Conservation (phyloP, 495 filamentous ascomycete species). For the Neurospora pannonica region DNA sequence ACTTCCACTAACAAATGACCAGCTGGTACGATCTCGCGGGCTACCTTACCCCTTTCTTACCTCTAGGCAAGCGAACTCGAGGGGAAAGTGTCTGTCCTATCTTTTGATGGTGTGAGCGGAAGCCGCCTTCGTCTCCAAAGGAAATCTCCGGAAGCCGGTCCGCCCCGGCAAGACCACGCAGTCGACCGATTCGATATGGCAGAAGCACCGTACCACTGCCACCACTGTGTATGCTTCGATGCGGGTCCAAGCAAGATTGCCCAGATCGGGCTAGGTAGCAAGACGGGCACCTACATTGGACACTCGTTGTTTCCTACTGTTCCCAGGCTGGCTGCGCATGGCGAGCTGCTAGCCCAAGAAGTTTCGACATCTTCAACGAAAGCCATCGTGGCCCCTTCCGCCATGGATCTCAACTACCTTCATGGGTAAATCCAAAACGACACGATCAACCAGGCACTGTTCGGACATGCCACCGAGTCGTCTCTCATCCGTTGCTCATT, state of each 20-base stretch:
- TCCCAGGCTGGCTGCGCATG: neutral
- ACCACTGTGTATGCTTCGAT: neutral
- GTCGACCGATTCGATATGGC: neutral
- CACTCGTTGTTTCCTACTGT: neutral
- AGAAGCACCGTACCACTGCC: neutral
- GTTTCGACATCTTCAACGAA: neutral
- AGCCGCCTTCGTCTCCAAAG: neutral
- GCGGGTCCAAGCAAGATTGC: neutral
- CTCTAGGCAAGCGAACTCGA: neutral
- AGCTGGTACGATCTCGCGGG: neutral
- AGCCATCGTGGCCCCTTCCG: neutral
- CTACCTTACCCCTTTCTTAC: neutral
- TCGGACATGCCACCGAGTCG: neutral
- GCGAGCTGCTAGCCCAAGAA: neutral
- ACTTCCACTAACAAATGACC: neutral
- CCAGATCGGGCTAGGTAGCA: neutral
- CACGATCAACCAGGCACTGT: neutral
- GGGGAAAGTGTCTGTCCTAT: neutral
- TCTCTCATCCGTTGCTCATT: neutral
- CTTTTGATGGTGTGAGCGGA: neutral
- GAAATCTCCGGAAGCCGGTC: neutral
- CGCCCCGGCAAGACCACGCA: neutral
- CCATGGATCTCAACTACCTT: neutral
- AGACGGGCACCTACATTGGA: neutral
- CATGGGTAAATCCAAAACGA: neutral